Conservation (phyloP, 2,329 filamentous ascomycete genomes). For the Cladosporium sp. region DNA sequence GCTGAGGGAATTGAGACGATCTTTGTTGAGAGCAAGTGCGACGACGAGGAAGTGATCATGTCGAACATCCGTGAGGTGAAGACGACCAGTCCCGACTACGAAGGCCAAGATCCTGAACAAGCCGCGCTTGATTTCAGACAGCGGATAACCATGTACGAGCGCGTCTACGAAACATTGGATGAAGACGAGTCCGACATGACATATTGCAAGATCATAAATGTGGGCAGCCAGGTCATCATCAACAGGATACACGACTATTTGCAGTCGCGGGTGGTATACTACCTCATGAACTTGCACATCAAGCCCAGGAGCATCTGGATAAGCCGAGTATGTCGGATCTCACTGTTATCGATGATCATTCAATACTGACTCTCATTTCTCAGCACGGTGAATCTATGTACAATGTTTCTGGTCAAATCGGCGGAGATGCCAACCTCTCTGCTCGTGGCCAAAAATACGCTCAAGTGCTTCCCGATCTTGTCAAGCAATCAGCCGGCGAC, state of each 20-base stretch:
- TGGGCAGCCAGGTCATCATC: conserved; percentile 94
- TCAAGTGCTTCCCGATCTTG: conserved; percentile 74
- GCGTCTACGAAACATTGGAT: conserved; percentile 90
- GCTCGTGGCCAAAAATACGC: conserved; percentile 84
- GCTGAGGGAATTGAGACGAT: conserved; percentile 75
- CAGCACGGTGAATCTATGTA: conserved; percentile 92
- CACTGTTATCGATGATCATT: neutral
- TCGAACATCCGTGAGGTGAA: conserved; percentile 91
- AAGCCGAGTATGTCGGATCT: conserved; percentile 55
- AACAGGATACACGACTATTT: conserved; percentile 96
- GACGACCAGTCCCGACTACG: conserved; percentile 91
- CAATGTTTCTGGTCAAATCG: conserved; percentile 86
- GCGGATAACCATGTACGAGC: conserved; percentile 94
- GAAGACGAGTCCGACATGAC: conserved; percentile 83
- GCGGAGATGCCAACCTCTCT: conserved; percentile 85
- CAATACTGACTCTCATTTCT: neutral
- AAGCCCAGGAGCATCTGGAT: conserved; percentile 95
- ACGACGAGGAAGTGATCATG: conserved; percentile 95
- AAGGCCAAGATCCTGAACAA: conserved; percentile 85
- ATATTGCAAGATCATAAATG: conserved; percentile 96
- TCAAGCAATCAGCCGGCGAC: conserved; percentile 81
- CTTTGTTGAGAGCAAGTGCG: conserved; percentile 95
- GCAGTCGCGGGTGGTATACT: conserved; percentile 94
- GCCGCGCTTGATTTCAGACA: conserved; percentile 90
- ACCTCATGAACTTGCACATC: conserved; percentile 97